Evolutionary conservation across 306 rosid species (phyloP).

Genomic region (Corylus heterophylla): DNA sequence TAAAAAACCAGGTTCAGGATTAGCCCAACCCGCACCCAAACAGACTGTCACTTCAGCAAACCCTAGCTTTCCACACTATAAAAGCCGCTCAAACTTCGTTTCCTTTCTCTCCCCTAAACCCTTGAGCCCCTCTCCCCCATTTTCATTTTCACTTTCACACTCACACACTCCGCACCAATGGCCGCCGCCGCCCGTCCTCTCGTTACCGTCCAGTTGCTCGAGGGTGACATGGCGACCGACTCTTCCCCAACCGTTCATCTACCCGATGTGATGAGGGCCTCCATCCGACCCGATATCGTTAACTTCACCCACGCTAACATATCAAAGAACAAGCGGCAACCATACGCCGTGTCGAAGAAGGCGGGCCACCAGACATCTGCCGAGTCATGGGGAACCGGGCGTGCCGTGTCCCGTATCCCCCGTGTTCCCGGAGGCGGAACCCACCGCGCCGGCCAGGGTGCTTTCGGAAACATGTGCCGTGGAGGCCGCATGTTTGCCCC

Average conservation of each 20-base stretch:
- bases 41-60: background rate
- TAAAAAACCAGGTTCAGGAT: background rate
- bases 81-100: background rate
- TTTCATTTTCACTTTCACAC: too few relatives aligned
- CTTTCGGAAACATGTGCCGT: conserved; percentile 94
- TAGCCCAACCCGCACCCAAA: background rate
- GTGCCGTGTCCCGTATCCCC: conserved; percentile 90
- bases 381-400: conserved; percentile 92
- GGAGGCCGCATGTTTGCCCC: conserved; percentile 96
- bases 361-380: conserved; percentile 94
- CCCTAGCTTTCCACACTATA: background rate
- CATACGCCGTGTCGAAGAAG: conserved; percentile 68
- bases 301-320: conserved; percentile 69
- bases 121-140: conserved; percentile 29
- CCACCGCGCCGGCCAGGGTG: conserved; percentile 90
- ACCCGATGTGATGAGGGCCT: conserved; percentile 73
- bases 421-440: conserved; percentile 94
- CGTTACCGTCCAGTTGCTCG: conserved; percentile 65
- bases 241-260: conserved; percentile 39
- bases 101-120: background rate
- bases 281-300: conserved; percentile 80
- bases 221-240: conserved; percentile 78
- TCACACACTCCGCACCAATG: conserved; percentile 25
- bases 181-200: conserved; percentile 82
- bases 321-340: conserved; percentile 70